Evolutionary conservation across 78 protist species (phyloP).

Genomic region (Polysphondylium violaceum): DNA sequence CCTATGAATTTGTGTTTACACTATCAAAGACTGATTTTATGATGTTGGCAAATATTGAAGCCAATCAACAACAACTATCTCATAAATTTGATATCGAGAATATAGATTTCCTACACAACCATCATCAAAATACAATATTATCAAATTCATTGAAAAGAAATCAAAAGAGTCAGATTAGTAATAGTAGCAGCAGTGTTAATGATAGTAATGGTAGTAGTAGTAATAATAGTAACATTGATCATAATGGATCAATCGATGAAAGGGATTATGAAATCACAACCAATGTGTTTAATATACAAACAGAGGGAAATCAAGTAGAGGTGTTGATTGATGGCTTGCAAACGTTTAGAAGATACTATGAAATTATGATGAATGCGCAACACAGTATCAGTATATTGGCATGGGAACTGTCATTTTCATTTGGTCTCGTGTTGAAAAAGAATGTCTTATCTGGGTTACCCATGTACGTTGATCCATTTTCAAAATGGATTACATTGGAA

Average conservation of each 20-base stretch:
- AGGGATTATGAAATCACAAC: constrained; percentile 25
- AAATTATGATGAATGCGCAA: constrained; percentile 73
- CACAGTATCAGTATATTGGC: constrained; percentile 83
- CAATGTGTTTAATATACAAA: constrained; percentile 8
- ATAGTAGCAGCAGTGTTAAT: background rate
- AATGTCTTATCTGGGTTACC: constrained; percentile 54
- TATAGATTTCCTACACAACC: constrained; percentile 27
- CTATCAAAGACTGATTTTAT: constrained; percentile 47
- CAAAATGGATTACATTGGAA: constrained; percentile 71
- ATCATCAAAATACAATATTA: background rate
- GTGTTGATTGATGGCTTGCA: constrained; percentile 85
- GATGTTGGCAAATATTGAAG: background rate
- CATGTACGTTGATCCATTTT: background rate
- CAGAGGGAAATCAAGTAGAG: constrained; percentile 78
- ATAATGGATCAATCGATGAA: no score
- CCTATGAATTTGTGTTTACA: constrained; percentile 72
- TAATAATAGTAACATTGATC: constrained; percentile 23
- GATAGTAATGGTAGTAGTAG: background rate
- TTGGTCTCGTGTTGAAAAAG: constrained; percentile 76
- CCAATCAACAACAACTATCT: constrained; percentile 25
- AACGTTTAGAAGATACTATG: constrained; percentile 85
- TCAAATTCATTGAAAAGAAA: background rate
- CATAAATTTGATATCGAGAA: constrained; percentile 31
- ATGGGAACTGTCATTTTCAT: constrained; percentile 86
- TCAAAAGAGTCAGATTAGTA: background rate